Percentiles rank a stretch among this genome's conserved stretches.
These are phyloP conservation scores for Medicago arabica DNA, from an alignment of 306 rosid genomes.

Conservation along the genomic window DNA sequence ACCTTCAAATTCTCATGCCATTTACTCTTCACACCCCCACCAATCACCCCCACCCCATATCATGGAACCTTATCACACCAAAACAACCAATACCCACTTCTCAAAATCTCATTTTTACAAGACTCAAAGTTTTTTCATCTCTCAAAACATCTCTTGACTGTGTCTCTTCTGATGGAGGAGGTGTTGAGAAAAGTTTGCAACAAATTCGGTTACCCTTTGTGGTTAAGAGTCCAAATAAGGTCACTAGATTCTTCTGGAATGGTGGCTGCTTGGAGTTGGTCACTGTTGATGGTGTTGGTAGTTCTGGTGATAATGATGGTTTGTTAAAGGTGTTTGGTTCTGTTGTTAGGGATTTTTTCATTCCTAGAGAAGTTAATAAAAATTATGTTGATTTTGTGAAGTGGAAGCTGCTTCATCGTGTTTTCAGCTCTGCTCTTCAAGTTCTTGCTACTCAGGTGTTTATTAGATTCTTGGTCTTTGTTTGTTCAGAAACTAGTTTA, in stretches of 20 bases:
- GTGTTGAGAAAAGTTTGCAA: conserved; percentile 42
- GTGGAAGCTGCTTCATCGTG: conserved; percentile 91
- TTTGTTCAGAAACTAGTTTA: not conserved
- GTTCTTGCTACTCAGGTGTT: conserved; percentile 92
- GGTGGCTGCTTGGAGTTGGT: conserved; percentile 63
- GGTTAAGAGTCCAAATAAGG: conserved; percentile 62
- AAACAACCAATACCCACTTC: conserved; percentile 34
- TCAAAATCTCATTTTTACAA: conserved; percentile 41
- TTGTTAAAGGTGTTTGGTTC: conserved; percentile 45
- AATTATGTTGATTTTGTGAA: conserved; percentile 70
- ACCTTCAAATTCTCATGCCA: conserved; percentile 62
- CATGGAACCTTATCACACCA: conserved; percentile 56
- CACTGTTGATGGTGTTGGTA: conserved; percentile 52
- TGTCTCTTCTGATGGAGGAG: conserved; percentile 57
- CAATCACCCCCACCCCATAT: conserved; percentile 40
- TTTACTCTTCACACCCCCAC: conserved; percentile 51
- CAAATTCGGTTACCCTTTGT: conserved; percentile 66
- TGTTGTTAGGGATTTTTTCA: conserved; percentile 61
- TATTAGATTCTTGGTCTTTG: not conserved
- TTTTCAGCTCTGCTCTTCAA: conserved; percentile 92
- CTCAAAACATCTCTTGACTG: conserved; percentile 57
- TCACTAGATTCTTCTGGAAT: conserved; percentile 80
- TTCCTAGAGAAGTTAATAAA: conserved; percentile 68
- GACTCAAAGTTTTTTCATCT: conserved; percentile 45
- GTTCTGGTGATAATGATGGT: conserved; percentile 36